Evolutionary conservation across 2,329 filamentous ascomycete genomes (phyloP).

Genomic region (Fonsecaea monophora): DNA sequence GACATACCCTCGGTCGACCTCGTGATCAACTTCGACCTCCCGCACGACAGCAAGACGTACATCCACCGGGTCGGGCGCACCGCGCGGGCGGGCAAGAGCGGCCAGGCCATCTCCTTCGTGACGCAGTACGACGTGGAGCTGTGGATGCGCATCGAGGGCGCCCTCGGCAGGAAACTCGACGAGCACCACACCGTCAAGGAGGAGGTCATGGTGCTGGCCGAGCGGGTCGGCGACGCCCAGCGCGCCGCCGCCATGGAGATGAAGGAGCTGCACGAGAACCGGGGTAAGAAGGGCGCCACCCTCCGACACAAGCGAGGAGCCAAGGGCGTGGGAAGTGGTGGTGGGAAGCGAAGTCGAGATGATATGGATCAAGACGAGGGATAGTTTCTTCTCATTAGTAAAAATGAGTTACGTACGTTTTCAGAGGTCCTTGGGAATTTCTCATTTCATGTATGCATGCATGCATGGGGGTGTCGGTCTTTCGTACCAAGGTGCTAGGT

Average conservation of each 20-base stretch:
- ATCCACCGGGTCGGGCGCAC: slow-evolving; percentile 88
- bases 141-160: slow-evolving; percentile 80
- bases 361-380: slow-evolving; percentile 80
- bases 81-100: slow-evolving; percentile 82
- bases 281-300: slow-evolving; percentile 43
- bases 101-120: slow-evolving; percentile 78
- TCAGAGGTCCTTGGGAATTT: background rate
- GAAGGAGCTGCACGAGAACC: slow-evolving; percentile 76
- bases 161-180: slow-evolving; percentile 76
- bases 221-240: slow-evolving; percentile 81
- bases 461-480: background rate
- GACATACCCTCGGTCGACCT: slow-evolving; percentile 89
- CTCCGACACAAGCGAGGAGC: slow-evolving; percentile 58
- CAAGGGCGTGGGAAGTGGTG: slow-evolving; percentile 15
- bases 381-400: slow-evolving; percentile 45
- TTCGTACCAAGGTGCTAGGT: too few relatives aligned
- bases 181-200: slow-evolving; percentile 76
- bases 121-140: slow-evolving; percentile 89
- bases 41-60: slow-evolving; percentile 86
- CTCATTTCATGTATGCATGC: background rate
- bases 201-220: slow-evolving; percentile 81
- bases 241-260: slow-evolving; percentile 78
- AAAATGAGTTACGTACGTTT: background rate
- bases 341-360: slow-evolving; percentile 61
- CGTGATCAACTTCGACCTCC: slow-evolving; percentile 84